Percentiles rank a stretch among this genome's conserved stretches.
Conservation (phyloP, 1,284 basidiomycete species). For the Pseudozyma hubeiensis region DNA sequence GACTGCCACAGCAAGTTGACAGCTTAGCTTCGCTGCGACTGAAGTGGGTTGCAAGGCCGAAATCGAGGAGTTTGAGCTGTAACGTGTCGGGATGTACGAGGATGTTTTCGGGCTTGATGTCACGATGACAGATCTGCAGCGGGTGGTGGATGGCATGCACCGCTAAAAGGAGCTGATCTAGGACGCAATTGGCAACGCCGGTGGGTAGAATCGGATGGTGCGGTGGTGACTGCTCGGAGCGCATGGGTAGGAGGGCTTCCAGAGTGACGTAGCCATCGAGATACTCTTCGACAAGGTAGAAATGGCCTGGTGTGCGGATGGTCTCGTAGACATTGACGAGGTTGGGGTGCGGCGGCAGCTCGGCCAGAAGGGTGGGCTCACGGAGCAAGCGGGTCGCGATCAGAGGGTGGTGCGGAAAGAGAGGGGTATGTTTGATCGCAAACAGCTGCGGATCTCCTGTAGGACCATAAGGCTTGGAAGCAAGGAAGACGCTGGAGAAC, state of each 20-base stretch:
- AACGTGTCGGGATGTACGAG: constrained; percentile 70
- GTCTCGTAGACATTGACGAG: constrained; percentile 73
- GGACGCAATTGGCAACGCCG: constrained; percentile 68
- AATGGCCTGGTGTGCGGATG: constrained; percentile 73
- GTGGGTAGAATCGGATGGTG: constrained; percentile 60
- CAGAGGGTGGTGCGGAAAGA: constrained; percentile 74
- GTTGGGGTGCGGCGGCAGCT: constrained; percentile 73
- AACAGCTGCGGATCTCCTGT: constrained; percentile 64
- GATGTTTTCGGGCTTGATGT: constrained; percentile 73
- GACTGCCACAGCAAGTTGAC: constrained; percentile 74
- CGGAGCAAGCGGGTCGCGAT: constrained; percentile 73
- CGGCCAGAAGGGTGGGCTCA: constrained; percentile 73
- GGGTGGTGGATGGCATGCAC: constrained; percentile 72
- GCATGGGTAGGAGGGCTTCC: constrained; percentile 59
- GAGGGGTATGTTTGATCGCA: constrained; percentile 74
- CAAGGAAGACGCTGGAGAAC: constrained; percentile 68
- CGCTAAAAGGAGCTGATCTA: constrained; percentile 73
- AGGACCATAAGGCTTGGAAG: constrained; percentile 54
- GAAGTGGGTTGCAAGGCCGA: constrained; percentile 74
- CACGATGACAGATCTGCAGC: constrained; percentile 73
- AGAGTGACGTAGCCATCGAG: constrained; percentile 71
- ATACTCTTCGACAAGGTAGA: constrained; percentile 74
- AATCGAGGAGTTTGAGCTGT: constrained; percentile 72
- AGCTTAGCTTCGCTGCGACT: constrained; percentile 73
- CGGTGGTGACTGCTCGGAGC: constrained; percentile 37